Percentiles rank a stretch among this genome's conserved stretches.
Conservation (phyloP, 768 basidiomycete genomes). For the Hypsizygus marmoreus region DNA sequence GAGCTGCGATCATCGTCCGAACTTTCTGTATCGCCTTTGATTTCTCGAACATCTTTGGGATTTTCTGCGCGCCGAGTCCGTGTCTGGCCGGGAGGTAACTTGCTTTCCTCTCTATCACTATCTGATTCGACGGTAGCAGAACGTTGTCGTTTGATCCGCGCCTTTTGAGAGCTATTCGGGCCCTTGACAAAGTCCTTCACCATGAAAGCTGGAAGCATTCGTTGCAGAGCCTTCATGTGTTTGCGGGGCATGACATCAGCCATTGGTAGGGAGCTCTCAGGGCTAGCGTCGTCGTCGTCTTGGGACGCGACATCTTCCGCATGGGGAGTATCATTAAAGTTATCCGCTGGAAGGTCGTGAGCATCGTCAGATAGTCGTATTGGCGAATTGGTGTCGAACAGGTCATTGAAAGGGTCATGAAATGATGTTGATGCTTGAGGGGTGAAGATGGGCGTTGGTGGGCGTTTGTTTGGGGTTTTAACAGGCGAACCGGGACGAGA, state of each 20-base stretch:
- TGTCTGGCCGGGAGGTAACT: conserved; percentile 54
- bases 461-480: too few relatives aligned
- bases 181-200: conserved; percentile 33
- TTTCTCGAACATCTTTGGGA: conserved; percentile 34
- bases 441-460: too few relatives aligned
- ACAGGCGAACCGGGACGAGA: too few relatives aligned
- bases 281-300: background rate
- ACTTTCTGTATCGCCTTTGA: conserved; percentile 69
- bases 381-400: too few relatives aligned
- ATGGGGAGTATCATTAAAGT: too few relatives aligned
- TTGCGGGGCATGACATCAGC: too few relatives aligned
- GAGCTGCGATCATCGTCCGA: conserved; percentile 36
- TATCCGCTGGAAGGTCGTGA: too few relatives aligned
- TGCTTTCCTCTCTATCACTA: conserved; percentile 37
- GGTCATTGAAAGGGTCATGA: too few relatives aligned
- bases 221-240: conserved; percentile 38
- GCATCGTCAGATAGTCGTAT: background rate
- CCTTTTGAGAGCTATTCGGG: conserved; percentile 15
- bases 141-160: conserved; percentile 10
- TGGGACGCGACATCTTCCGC: too few relatives aligned
- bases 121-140: conserved; percentile 15
- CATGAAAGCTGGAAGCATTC: conserved; percentile 61
- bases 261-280: background rate
- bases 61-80: conserved; percentile 37
- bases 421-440: too few relatives aligned